Base-by-base conservation (phyloP, 2,329 filamentous ascomycete genomes). In the Xylaria sp. region DNA sequence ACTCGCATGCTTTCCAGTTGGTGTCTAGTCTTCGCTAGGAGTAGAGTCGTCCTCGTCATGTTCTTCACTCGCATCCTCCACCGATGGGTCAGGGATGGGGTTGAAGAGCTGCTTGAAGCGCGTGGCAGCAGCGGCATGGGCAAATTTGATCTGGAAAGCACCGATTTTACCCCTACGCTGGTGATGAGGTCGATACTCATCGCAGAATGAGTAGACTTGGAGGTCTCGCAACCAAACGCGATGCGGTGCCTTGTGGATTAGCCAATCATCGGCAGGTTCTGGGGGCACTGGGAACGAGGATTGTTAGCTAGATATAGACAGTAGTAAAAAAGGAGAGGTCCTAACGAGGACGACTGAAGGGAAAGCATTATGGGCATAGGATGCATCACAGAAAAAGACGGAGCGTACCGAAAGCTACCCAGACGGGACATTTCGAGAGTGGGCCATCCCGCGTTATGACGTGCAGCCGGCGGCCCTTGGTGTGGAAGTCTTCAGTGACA, bases 391-490 rank as follows among this genome's bases (percentile, higher is more conserved):
- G 10, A n/a, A 49, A 43, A 33, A 60, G 7, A 29, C 10, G 8
- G 25, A 47, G 68, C 81, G 25, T 75, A 87, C 85, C 75, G 67
- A 89, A 89, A 2, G 86, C 85, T 2, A 86, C 88, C 86, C 86
- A 89, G 8, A 89, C 79, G 1, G 86, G 86, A 67, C 84, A 86
- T 52, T 77, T 77, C 29, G 76, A 77, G 51, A 87, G 70, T 53
- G 82, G 80, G 2, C 84, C 85, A n/a, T 83, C 80, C 77, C 79
- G 81, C 0, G 85, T 80, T 1, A 83, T 78, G 11, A 84, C 83
- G 48, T 87, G 85, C 0, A 89, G 80, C 11, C 86, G 81, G 2
- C 84, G 59, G 2, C 80, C 81, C 9, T 76, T 73, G 1, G 81
- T 83, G 23, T 78, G 73, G 1, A 65, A 52, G 66, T 89, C 85